phyloP scores from a whole-genome alignment of 1,284 basidiomycete species.

The Kalmanozyma brasiliensis region DNA sequence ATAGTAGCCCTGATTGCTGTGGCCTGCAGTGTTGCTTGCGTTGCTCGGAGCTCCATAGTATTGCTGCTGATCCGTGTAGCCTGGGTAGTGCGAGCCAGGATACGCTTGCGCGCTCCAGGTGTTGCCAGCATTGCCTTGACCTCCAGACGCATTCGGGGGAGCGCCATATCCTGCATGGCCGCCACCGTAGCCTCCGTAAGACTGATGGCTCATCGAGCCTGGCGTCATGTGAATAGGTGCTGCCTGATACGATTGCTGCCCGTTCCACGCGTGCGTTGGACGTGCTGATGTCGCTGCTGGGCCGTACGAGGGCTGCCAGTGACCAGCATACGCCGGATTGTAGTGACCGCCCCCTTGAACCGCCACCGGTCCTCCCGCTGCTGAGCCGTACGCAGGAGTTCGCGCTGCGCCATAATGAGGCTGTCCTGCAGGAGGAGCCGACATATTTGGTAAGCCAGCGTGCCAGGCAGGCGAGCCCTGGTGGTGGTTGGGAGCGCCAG shows the following conservation, averaged over 20 bases:
- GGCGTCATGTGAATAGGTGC: conserved; percentile 27
- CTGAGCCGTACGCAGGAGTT: conserved; percentile 15
- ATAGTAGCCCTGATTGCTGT: conserved; percentile 11
- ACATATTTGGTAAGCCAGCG: conserved; percentile 16
- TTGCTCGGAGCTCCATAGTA: conserved; percentile 5
- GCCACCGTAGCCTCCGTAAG: conserved; percentile 22
- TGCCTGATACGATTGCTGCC: conserved; percentile 13
- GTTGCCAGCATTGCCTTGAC: neutral
- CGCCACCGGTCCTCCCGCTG: conserved; percentile 7
- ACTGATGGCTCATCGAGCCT: conserved; percentile 8
- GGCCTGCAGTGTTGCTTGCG: neutral
- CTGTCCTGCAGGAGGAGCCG: conserved; percentile 23
- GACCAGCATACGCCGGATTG: conserved; percentile 37
- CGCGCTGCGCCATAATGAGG: conserved; percentile 4
- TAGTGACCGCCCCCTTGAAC: conserved; percentile 34
- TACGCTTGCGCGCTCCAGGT: conserved; percentile 18
- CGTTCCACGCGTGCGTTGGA: conserved; percentile 18
- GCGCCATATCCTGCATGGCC: conserved; percentile 13
- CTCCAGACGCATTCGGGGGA: conserved; percentile 6
- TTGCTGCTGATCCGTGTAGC: conserved; percentile 21
- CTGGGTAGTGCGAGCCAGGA: conserved; percentile 34
- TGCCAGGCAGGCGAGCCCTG: conserved; percentile 24
- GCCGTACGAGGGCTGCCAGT: conserved; percentile 35
- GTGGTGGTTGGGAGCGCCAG: conserved; percentile 10
- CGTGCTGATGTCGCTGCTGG: conserved; percentile 8